These are phyloP conservation scores for Fusarium sambucinum DNA, from an alignment of 2,329 filamentous ascomycete genomes.

Conservation along the genomic window DNA sequence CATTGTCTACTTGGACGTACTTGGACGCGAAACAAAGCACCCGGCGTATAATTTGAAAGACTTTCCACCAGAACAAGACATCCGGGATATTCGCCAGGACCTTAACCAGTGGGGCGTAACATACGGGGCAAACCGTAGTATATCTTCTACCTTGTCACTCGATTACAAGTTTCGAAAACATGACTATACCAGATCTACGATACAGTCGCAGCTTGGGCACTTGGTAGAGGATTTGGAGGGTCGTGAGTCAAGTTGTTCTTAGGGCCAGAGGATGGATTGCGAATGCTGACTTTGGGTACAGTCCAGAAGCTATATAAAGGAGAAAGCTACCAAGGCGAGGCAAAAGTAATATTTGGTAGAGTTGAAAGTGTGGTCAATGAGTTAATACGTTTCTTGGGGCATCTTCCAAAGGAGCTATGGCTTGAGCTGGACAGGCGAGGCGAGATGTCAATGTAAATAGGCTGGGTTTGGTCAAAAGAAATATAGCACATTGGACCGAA, in stretches of 20 bases:
- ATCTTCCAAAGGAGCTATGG: conserved; percentile 34
- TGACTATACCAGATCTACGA: conserved; percentile 9
- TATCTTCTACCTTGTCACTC: conserved; percentile 24
- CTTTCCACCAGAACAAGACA: conserved; percentile 6
- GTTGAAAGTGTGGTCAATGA: conserved; percentile 18
- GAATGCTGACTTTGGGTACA: background rate
- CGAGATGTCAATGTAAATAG: background rate
- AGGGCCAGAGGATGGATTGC: no score
- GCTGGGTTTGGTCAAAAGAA: no score
- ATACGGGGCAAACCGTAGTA: conserved; percentile 19
- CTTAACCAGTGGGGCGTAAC: conserved; percentile 24
- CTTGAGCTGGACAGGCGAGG: conserved; percentile 23
- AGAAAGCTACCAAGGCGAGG: conserved; percentile 1
- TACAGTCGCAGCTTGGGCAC: conserved; percentile 19
- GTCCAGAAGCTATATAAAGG: conserved; percentile 17
- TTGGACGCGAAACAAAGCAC: background rate
- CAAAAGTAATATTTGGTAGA: conserved; percentile 15
- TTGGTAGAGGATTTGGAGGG: conserved; percentile 21
- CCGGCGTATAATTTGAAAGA: background rate
- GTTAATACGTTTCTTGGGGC: conserved; percentile 20
- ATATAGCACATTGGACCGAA: background rate
- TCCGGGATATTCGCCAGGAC: conserved; percentile 9
- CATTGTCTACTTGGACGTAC: conserved; percentile 6
- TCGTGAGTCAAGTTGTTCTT: conserved; percentile 12
- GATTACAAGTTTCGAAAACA: conserved; percentile 35